These are phyloP conservation scores for Pleurotus eryngii DNA, from an alignment of 768 basidiomycete species.

Conservation along the genomic window DNA sequence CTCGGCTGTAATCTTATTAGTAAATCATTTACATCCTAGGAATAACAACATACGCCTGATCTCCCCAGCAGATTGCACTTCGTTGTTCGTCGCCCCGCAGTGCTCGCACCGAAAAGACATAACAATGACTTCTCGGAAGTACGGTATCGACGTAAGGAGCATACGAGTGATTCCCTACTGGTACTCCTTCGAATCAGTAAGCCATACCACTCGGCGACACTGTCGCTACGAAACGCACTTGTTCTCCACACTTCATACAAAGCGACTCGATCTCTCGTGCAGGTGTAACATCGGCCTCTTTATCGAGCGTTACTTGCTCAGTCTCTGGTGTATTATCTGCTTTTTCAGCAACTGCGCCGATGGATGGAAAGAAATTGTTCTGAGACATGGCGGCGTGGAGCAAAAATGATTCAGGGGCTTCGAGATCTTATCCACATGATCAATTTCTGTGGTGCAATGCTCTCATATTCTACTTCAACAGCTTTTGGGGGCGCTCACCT, in stretches of 20 bases:
- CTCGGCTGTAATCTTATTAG: conserved; percentile 49
- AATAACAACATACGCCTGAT: conserved; percentile 65
- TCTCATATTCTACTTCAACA: too few species aligned
- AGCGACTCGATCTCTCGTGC: conserved; percentile 86
- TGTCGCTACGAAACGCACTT: conserved; percentile 48
- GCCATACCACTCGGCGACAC: neutral
- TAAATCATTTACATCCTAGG: neutral
- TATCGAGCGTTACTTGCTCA: conserved; percentile 24
- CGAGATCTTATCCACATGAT: too few species aligned
- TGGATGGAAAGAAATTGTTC: conserved; percentile 45
- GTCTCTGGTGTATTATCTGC: conserved; percentile 34
- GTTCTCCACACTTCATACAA: conserved; percentile 91
- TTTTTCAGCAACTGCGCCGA: conserved; percentile 48
- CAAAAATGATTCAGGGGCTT: neutral
- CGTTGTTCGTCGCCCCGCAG: conserved; percentile 88
- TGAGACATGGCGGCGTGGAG: conserved; percentile 2
- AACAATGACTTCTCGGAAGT: conserved; percentile 91
- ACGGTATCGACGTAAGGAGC: conserved; percentile 91
- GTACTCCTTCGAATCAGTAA: conserved; percentile 15
- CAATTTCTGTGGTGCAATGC: too few species aligned
- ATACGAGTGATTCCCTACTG: conserved; percentile 83
- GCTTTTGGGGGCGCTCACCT: too few species aligned
- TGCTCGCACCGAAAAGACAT: conserved; percentile 97
- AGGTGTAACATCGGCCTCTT: conserved; percentile 56
- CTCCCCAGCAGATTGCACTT: conserved; percentile 85